Base-by-base conservation (phyloP, 2,329 filamentous ascomycete species). In the Trichophyton rubrum region DNA sequence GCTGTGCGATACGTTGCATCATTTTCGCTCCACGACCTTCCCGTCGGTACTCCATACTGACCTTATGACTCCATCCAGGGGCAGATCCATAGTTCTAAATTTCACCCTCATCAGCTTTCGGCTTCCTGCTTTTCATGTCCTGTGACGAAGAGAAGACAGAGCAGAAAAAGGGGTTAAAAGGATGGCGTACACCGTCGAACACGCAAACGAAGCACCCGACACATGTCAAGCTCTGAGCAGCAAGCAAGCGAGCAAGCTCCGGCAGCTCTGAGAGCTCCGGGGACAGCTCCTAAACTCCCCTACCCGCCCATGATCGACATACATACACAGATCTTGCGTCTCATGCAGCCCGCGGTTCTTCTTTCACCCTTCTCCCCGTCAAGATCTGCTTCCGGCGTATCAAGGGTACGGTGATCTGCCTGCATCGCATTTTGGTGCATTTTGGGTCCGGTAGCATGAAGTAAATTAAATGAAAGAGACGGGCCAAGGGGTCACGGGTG, bases 381-480 rank as follows among this genome's bases (percentile, higher is more conserved):
- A 17, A 53, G 49, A 53, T 53, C 49, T 53, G 22, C 49, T 53
- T 53, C 22, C 49, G 22, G 49, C 49, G 49, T 53, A 53, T 53
- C 13, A 53, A 24, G 7, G 9, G 22, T 53, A 22, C 49, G n/a
- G 22, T 30, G 49, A 53, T 53, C 49, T 53, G 11, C 49, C 49
- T 30, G 33, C 33, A 38, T 38, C 33, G 33, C 27, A 13, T 24
- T n/a, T 24, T 24, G 9, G 22, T 53, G 13, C 49, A 53, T 53
- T 30, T 7, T 33, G 27, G n/a, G 27, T 13, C 33, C 49, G 33
- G n/a, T 53, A 24, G n/a, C 13, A n/a, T 38, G 43, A 24, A 20
- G 22, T 47, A 53, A 53, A 53, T 53, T 27, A 53, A 53, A 53
- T 53, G 49, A 53, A 53, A 53, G 49, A 53, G 6, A 53, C 49